Conservation (phyloP, 805 yeast species). For the Lipomyces starkeyi region DNA sequence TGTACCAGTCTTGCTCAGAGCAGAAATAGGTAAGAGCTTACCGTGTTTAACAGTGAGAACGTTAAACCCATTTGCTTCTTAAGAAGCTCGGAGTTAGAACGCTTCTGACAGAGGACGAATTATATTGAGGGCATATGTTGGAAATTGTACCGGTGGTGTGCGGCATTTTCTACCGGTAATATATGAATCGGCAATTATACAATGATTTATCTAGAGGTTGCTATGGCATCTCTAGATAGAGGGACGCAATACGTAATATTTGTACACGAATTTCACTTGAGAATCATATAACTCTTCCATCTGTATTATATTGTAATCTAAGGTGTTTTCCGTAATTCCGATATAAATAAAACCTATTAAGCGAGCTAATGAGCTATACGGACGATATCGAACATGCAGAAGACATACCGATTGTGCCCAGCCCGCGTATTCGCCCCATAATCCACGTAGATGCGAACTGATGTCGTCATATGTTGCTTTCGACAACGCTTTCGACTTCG, state of each 20-base stretch:
- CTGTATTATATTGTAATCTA: background rate
- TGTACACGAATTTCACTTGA: background rate
- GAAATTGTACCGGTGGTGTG: background rate
- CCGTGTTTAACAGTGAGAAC: constrained; percentile 94
- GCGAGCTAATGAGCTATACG: background rate
- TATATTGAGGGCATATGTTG: background rate
- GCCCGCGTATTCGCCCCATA: constrained; percentile 94
- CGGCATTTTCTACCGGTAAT: background rate
- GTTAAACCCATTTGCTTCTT: constrained; percentile 73
- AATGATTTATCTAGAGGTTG: background rate
- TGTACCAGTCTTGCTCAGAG: constrained; percentile 84
- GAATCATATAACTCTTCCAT: constrained; percentile 3
- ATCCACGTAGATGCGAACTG: constrained; percentile 60
- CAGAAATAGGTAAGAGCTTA: constrained; percentile 93
- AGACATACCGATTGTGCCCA: constrained; percentile 91
- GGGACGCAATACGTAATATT: constrained; percentile 4
- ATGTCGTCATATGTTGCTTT: constrained; percentile 61
- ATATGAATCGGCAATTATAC: constrained; percentile 2
- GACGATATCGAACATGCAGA: background rate
- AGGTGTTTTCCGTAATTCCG: constrained; percentile 17
- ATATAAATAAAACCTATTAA: constrained; percentile 25
- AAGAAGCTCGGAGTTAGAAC: background rate
- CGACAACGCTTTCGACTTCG: constrained; percentile 54
- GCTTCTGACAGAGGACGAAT: background rate
- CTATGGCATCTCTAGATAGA: background rate